Conservation (phyloP, 192 early-diverging fungal genomes). For the Backusella luteola region DNA sequence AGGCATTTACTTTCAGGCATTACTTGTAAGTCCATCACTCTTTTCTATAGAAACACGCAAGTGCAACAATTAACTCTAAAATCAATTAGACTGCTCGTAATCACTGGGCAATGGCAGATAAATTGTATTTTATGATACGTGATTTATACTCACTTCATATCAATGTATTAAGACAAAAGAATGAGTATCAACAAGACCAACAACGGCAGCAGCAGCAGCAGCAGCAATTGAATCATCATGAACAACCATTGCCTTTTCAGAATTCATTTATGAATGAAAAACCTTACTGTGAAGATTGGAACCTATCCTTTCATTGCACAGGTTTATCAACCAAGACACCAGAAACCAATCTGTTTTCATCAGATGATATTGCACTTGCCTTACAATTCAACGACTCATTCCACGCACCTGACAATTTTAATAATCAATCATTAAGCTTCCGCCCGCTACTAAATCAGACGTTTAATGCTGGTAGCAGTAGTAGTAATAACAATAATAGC, state of each 20-base stretch:
- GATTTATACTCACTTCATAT: constrained; percentile 49
- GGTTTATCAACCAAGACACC: background rate
- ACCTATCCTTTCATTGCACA: background rate
- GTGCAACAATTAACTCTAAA: background rate
- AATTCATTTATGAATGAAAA: background rate
- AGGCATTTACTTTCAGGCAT: constrained; percentile 36
- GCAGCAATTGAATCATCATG: background rate
- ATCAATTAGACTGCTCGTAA: constrained; percentile 32
- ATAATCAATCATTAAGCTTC: background rate
- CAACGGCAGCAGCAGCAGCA: background rate
- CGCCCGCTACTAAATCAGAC: background rate
- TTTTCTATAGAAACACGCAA: background rate
- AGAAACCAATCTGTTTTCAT: background rate
- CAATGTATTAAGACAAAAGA: background rate
- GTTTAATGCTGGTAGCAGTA: background rate
- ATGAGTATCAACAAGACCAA: background rate
- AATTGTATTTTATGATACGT: constrained; percentile 53
- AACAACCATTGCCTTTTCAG: constrained; percentile 1
- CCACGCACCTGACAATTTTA: background rate
- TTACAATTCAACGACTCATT: background rate
- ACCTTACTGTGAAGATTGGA: background rate
- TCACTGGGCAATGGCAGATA: constrained; percentile 55
- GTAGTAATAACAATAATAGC: background rate
- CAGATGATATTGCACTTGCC: constrained; percentile 6
- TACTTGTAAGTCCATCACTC: constrained; percentile 27